Percentiles rank a stretch among this genome's conserved stretches.
Conservation (phyloP, 257 asterid species). For the Eustoma russellianum region DNA sequence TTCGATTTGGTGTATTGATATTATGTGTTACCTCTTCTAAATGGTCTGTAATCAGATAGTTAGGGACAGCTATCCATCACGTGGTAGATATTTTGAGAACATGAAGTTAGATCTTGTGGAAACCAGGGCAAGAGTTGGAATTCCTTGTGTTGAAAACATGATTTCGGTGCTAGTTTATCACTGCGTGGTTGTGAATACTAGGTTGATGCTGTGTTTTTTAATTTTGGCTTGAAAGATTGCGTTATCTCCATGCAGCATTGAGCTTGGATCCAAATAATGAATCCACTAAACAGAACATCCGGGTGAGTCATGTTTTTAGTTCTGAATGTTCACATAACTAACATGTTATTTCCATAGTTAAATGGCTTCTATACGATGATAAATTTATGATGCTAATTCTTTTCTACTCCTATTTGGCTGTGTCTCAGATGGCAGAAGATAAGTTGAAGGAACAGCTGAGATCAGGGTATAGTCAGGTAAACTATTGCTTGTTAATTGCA, state of each 20-base stretch:
- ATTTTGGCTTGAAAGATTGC: constrained; percentile 3
- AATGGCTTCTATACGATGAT: neutral
- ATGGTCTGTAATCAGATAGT: too few relatives aligned
- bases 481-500: neutral
- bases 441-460: constrained; percentile 51
- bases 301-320: constrained; percentile 39
- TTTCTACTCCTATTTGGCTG: constrained; percentile 4
- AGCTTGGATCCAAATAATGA: constrained; percentile 69
- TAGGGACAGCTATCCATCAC: too few relatives aligned
- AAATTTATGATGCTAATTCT: too few relatives aligned
- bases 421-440: constrained; percentile 55
- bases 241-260: constrained; percentile 47
- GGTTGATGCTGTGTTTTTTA: constrained; percentile 6
- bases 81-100: neutral
- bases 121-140: neutral
- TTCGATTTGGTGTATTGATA: too few relatives aligned
- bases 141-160: neutral
- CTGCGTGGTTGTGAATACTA: neutral
- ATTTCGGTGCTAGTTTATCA: neutral
- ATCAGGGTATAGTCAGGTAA: constrained; percentile 49
- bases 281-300: constrained; percentile 61
- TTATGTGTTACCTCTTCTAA: too few relatives aligned
- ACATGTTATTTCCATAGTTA: constrained; percentile 7
- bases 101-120: neutral
- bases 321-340: neutral